A percentile compares a stretch with the other conserved stretches of the same genome.
Evolutionary conservation across 1,284 basidiomycete species (phyloP).

Genomic region (Pulveroboletus sp.): DNA sequence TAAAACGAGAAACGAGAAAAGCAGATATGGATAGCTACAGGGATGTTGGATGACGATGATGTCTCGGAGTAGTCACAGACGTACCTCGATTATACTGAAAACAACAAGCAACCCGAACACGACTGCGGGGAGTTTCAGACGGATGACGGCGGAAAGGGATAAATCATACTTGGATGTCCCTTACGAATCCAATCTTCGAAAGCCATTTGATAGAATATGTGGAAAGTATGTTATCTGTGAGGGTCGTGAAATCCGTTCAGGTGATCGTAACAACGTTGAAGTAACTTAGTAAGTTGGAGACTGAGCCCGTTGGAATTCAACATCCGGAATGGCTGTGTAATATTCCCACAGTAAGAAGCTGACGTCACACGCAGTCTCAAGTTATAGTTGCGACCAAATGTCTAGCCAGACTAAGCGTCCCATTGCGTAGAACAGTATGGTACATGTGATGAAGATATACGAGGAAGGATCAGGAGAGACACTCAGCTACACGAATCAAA

Average conservation of each 20-base stretch:
- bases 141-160: neutral
- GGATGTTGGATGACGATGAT: neutral
- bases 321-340: constrained; percentile 26
- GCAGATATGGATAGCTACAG: constrained; percentile 63
- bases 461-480: neutral
- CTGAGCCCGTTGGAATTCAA: constrained; percentile 19
- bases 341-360: constrained; percentile 14
- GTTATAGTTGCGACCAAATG: no score
- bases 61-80: neutral
- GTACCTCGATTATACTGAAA: constrained; percentile 35
- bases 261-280: constrained; percentile 20
- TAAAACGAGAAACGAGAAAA: constrained; percentile 64
- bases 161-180: constrained; percentile 41
- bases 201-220: constrained; percentile 29
- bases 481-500: constrained; percentile 16
- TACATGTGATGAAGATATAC: constrained; percentile 26
- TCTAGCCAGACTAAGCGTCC: neutral
- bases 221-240: constrained; percentile 14
- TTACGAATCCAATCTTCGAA: constrained; percentile 40
- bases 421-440: constrained; percentile 6
- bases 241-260: constrained; percentile 37
- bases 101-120: constrained; percentile 31
- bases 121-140: constrained; percentile 23
- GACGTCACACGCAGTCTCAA: constrained; percentile 29
- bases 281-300: neutral